Evolutionary conservation across 1,284 basidiomycete species (phyloP).

Genomic region (Phlebopus sp.): DNA sequence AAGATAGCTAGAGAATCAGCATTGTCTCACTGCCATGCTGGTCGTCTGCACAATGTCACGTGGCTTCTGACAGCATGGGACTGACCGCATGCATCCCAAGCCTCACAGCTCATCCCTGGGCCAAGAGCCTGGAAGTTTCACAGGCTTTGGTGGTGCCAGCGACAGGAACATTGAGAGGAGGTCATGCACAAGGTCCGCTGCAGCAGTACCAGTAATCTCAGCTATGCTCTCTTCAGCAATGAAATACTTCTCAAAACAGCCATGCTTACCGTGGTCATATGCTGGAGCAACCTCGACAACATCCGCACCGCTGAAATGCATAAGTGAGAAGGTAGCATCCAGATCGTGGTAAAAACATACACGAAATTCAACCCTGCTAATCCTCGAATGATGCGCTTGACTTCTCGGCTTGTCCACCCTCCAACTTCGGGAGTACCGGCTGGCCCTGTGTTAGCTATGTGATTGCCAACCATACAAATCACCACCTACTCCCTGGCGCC

Average conservation of each 20-base stretch:
- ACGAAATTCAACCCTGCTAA: conserved; percentile 75
- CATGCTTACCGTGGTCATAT: conserved; percentile 59
- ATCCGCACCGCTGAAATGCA: conserved; percentile 22
- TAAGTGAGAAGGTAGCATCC: neutral
- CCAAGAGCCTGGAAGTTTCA: conserved; percentile 9
- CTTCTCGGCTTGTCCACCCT: conserved; percentile 79
- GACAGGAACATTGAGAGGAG: conserved; percentile 54
- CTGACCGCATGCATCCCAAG: too few relatives aligned
- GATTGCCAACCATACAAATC: neutral
- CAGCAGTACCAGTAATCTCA: conserved; percentile 58
- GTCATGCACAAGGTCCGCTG: conserved; percentile 62
- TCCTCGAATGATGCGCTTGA: conserved; percentile 76
- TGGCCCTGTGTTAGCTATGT: conserved; percentile 26
- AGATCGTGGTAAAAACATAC: conserved; percentile 43
- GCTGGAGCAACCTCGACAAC: conserved; percentile 81
- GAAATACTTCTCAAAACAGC: conserved; percentile 23
- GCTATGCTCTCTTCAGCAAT: conserved; percentile 39
- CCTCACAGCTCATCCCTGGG: conserved; percentile 23
- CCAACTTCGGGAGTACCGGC: conserved; percentile 84
- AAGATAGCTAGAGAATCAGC: too few relatives aligned
- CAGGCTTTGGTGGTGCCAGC: conserved; percentile 23
- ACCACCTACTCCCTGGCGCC: conserved; percentile 69
- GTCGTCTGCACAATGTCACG: too few relatives aligned
- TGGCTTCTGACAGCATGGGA: too few relatives aligned
- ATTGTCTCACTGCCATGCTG: too few relatives aligned